Percentiles rank a stretch among this genome's conserved stretches.
These are phyloP conservation scores for Allantophomopsis lycopodina DNA, from an alignment of 2,329 filamentous ascomycete genomes.

Conservation along the genomic window DNA sequence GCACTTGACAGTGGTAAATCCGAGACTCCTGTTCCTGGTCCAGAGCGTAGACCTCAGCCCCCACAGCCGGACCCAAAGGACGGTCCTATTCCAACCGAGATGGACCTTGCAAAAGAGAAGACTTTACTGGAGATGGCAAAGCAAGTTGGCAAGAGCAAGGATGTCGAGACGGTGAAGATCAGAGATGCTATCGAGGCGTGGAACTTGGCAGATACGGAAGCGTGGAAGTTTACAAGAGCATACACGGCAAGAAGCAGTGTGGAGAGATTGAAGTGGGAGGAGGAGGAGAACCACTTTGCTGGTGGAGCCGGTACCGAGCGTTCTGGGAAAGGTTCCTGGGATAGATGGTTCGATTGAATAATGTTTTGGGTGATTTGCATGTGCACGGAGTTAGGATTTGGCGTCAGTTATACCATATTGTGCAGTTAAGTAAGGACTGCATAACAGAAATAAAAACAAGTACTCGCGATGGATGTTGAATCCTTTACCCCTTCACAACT, in stretches of 20 bases:
- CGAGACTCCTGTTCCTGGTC: conserved; percentile 41
- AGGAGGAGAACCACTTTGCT: conserved; percentile 51
- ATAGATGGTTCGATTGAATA: conserved; percentile 16
- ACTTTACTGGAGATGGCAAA: conserved; percentile 38
- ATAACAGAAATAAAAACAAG: too few species aligned
- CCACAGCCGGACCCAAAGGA: conserved; percentile 30
- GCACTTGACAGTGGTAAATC: conserved; percentile 31
- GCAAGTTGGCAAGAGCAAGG: conserved; percentile 29
- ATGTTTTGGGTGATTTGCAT: not conserved
- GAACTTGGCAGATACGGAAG: conserved; percentile 62
- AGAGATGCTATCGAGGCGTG: conserved; percentile 46
- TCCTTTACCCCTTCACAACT: too few species aligned
- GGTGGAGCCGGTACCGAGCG: conserved; percentile 38
- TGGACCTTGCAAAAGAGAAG: conserved; percentile 39
- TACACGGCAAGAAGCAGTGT: conserved; percentile 47
- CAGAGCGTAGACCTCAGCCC: conserved; percentile 38
- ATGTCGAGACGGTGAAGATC: conserved; percentile 28
- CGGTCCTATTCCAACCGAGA: conserved; percentile 34
- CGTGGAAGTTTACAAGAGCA: conserved; percentile 62
- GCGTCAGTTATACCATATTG: not conserved
- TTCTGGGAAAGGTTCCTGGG: conserved; percentile 11
- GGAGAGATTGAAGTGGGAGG: conserved; percentile 56
- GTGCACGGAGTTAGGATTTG: not conserved
- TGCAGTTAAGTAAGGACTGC: conserved; percentile 5
- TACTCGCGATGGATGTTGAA: too few species aligned